These are phyloP conservation scores for Globisporangium alternatum DNA, from an alignment of 352 stramenopile species.

Conservation along the genomic window DNA sequence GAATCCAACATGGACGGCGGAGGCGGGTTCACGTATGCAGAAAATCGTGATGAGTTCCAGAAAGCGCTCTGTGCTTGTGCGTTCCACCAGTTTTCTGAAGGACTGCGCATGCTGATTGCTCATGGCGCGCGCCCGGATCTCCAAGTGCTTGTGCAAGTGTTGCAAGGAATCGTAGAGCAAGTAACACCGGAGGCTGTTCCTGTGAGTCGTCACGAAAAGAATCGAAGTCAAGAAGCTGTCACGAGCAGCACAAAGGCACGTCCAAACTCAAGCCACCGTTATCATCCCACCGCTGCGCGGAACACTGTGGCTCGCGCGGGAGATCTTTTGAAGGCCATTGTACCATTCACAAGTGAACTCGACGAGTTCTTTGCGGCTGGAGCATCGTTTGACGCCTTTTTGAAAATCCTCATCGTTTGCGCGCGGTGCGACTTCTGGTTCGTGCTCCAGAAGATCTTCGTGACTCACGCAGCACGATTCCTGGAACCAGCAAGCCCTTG, in stretches of 20 bases:
- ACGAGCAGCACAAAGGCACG: neutral
- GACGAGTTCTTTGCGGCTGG: slow-evolving; percentile 36
- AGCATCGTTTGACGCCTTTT: slow-evolving; percentile 39
- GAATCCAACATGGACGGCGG: slow-evolving; percentile 17
- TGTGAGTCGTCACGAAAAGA: neutral
- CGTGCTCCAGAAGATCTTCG: slow-evolving; percentile 39
- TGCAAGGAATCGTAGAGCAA: slow-evolving; percentile 28
- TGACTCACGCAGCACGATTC: slow-evolving; percentile 33
- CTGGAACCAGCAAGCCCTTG: slow-evolving; percentile 35
- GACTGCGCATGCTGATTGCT: slow-evolving; percentile 35
- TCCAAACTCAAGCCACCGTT: neutral
- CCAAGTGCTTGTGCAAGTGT: slow-evolving; percentile 25
- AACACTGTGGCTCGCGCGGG: slow-evolving; percentile 13
- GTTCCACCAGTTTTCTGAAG: slow-evolving; percentile 34
- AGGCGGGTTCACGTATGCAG: slow-evolving; percentile 36
- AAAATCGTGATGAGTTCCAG: slow-evolving; percentile 43
- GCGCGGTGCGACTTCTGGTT: slow-evolving; percentile 49
- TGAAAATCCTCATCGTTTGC: slow-evolving; percentile 45
- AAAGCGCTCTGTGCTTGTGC: slow-evolving; percentile 35
- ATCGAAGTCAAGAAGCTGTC: neutral
- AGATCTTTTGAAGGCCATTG: slow-evolving; percentile 29
- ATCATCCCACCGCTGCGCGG: neutral
- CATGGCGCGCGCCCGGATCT: slow-evolving; percentile 33
- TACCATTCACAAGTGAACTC: slow-evolving; percentile 25
- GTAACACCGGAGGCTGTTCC: neutral